Evolutionary conservation across 1,284 basidiomycete genomes (phyloP).

Genomic region (Ustilago loliicola): DNA sequence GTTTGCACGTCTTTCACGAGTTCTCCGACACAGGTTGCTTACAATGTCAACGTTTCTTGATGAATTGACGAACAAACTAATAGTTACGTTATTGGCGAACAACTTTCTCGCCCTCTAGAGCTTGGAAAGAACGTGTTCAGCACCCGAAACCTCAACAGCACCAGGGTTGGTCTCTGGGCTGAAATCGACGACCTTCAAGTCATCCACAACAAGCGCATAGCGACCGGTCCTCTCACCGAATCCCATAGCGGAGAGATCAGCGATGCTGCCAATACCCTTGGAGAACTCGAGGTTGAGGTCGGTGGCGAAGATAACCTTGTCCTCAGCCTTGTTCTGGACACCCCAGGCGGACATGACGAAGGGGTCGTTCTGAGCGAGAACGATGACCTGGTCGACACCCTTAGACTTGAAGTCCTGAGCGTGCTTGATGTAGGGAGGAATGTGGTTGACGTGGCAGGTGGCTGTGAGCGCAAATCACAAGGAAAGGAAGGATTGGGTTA

Average conservation of each 20-base stretch:
- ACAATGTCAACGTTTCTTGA: too few relatives aligned
- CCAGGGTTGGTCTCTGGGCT: slow-evolving; percentile 62
- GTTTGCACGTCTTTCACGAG: neutral
- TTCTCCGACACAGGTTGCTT: neutral
- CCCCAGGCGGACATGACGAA: slow-evolving; percentile 76
- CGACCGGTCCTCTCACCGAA: slow-evolving; percentile 79
- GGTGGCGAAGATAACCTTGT: slow-evolving; percentile 80
- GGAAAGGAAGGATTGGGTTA: neutral
- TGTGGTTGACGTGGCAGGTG: slow-evolving; percentile 70
- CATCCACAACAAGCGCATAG: slow-evolving; percentile 80
- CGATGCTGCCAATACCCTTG: slow-evolving; percentile 75
- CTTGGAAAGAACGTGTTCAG: slow-evolving; percentile 77
- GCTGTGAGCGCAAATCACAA: slow-evolving; percentile 14
- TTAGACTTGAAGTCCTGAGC: slow-evolving; percentile 80
- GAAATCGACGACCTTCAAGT: slow-evolving; percentile 74
- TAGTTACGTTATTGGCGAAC: too few relatives aligned
- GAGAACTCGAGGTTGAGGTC: slow-evolving; percentile 80
- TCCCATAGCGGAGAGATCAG: slow-evolving; percentile 76
- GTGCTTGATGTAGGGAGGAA: slow-evolving; percentile 79
- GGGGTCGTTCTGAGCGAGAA: slow-evolving; percentile 68
- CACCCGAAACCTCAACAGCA: slow-evolving; percentile 77
- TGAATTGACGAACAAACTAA: too few relatives aligned
- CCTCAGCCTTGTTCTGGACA: slow-evolving; percentile 77
- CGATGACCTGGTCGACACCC: slow-evolving; percentile 78
- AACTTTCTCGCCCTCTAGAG: slow-evolving; percentile 70